phyloP scores from a whole-genome alignment of 2,329 filamentous ascomycete species.

The Monosporascus sp. region DNA sequence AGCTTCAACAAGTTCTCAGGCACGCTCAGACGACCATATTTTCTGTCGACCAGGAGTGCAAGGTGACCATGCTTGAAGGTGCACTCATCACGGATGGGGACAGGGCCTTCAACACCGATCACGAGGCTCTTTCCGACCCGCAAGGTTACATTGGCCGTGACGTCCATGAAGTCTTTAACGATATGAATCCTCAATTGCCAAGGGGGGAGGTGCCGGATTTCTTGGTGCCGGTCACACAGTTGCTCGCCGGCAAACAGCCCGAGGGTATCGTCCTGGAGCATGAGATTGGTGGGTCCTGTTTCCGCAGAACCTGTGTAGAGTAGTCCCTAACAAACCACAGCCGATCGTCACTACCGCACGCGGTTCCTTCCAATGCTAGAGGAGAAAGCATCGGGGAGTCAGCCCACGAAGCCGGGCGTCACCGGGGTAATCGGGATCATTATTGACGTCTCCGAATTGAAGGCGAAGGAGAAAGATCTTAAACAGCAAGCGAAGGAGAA shows the following conservation, averaged over 20 bases:
- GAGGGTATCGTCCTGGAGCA: conserved; percentile 60
- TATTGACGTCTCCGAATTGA: conserved; percentile 72
- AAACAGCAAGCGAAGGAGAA: conserved; percentile 64
- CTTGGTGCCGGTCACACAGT: conserved; percentile 54
- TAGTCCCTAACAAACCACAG: conserved; percentile 26
- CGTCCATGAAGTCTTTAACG: conserved; percentile 60
- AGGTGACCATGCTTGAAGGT: conserved; percentile 66
- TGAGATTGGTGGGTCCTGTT: conserved; percentile 38
- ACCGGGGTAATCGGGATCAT: conserved; percentile 74
- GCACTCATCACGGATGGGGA: conserved; percentile 48
- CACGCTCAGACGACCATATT: conserved; percentile 74
- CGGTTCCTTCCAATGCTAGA: conserved; percentile 62
- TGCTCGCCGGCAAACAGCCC: conserved; percentile 54
- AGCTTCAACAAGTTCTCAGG: conserved; percentile 67
- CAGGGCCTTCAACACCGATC: conserved; percentile 31
- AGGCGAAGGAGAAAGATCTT: conserved; percentile 58
- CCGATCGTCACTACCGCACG: conserved; percentile 64
- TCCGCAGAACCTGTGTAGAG: neutral
- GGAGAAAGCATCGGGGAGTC: conserved; percentile 48
- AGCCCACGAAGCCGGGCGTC: conserved; percentile 45
- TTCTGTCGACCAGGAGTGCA: conserved; percentile 58
- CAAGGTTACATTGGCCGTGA: conserved; percentile 54
- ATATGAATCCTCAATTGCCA: conserved; percentile 37
- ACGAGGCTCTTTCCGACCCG: conserved; percentile 33
- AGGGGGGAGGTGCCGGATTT: conserved; percentile 44